These are phyloP conservation scores for Hymenoscyphus occultus DNA, from an alignment of 2,329 filamentous ascomycete species.

Conservation along the genomic window DNA sequence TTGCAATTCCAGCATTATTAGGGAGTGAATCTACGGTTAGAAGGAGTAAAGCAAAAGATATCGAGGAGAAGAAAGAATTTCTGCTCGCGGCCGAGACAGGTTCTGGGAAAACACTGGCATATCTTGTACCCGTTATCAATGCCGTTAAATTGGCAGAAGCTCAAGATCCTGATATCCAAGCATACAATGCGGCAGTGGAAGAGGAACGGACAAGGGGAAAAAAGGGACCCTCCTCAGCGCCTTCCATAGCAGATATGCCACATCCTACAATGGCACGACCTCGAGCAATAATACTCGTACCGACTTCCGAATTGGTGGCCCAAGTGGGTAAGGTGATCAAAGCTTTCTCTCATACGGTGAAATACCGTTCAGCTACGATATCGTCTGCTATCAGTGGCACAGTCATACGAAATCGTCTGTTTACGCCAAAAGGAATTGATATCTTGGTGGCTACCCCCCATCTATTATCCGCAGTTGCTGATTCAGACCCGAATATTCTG, in stretches of 20 bases:
- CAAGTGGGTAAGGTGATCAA: constrained; percentile 84
- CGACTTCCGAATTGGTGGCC: constrained; percentile 85
- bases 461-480: constrained; percentile 80
- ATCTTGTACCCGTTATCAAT: constrained; percentile 80
- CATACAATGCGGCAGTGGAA: constrained; percentile 56
- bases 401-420: constrained; percentile 81
- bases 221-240: constrained; percentile 58
- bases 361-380: constrained; percentile 81
- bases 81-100: constrained; percentile 93
- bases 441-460: constrained; percentile 86
- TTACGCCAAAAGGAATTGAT: constrained; percentile 78
- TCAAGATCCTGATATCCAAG: constrained; percentile 54
- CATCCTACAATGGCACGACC: constrained; percentile 76
- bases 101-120: constrained; percentile 94
- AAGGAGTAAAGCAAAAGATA: constrained; percentile 33
- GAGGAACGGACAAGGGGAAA: constrained; percentile 55
- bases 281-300: constrained; percentile 80
- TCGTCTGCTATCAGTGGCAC: constrained; percentile 73
- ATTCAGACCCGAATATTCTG: constrained; percentile 86
- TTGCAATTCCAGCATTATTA: constrained; percentile 81
- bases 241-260: constrained; percentile 59
- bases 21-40: constrained; percentile 47
- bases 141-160: constrained; percentile 76
- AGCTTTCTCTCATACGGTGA: constrained; percentile 76
- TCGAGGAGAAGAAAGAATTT: constrained; percentile 51